Percentiles rank a stretch among this genome's conserved stretches.
phyloP scores from a whole-genome alignment of 1,284 basidiomycete species.

The Cryptococcus sp. region DNA sequence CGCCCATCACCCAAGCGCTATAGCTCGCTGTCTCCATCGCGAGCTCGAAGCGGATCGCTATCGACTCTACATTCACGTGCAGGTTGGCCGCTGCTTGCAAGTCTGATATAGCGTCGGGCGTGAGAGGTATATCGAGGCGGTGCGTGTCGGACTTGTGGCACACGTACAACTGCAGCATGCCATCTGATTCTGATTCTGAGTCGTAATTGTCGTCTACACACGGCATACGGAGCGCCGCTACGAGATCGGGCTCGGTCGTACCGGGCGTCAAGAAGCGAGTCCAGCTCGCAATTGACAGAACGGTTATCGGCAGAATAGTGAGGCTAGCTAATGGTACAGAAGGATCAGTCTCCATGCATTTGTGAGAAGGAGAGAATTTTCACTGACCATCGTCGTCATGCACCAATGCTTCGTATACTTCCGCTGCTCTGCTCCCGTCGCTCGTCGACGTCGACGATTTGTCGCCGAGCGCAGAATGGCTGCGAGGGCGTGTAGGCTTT shows the following conservation, averaged over 20 bases:
- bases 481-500: slow-evolving; percentile 4
- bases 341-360: too few relatives aligned
- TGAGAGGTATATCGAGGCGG: slow-evolving; percentile 21
- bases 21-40: slow-evolving; percentile 4
- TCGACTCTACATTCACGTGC: slow-evolving; percentile 15
- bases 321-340: slow-evolving; percentile 16
- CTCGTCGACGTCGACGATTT: too few relatives aligned
- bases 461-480: neutral
- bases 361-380: too few relatives aligned
- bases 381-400: too few relatives aligned
- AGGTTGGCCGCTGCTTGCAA: slow-evolving; percentile 20
- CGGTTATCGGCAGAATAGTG: slow-evolving; percentile 28
- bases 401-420: too few relatives aligned
- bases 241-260: slow-evolving; percentile 30
- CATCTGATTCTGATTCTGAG: neutral
- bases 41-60: slow-evolving; percentile 24
- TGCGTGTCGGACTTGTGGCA: slow-evolving; percentile 15
- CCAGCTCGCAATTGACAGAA: slow-evolving; percentile 35
- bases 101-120: neutral
- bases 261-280: slow-evolving; percentile 38
- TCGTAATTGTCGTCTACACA: neutral
- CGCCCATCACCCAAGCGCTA: slow-evolving; percentile 2
- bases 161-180: slow-evolving; percentile 19
- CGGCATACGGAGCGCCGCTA: slow-evolving; percentile 14
- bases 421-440: too few relatives aligned